Evolutionary conservation across 805 yeast genomes (phyloP).

Genomic region (Yarrowia sp.): DNA sequence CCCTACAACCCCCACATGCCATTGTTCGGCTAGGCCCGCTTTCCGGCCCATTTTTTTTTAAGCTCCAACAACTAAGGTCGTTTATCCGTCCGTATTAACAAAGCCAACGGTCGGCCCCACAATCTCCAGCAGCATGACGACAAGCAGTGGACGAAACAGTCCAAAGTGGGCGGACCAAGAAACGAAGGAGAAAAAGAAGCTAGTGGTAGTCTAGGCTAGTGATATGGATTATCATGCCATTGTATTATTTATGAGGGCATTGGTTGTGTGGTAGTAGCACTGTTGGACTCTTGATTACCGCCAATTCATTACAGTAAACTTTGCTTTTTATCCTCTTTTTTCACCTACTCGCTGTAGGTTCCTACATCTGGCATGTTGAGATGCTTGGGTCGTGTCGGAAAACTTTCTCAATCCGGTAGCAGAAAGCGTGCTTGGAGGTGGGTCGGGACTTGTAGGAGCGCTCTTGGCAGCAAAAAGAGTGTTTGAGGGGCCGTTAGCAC

Average conservation of each 20-base stretch:
- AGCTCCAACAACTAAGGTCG: background rate
- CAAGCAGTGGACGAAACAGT: too few species aligned
- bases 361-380: conserved; percentile 22
- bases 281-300: too few species aligned
- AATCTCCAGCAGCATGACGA: background rate
- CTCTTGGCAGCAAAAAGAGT: background rate
- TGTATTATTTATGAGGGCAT: too few species aligned
- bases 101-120: conserved; percentile 28
- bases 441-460: background rate
- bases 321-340: background rate
- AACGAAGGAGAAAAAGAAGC: too few species aligned
- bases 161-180: too few species aligned
- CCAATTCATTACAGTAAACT: too few species aligned
- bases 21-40: too few species aligned
- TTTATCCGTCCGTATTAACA: conserved; percentile 25
- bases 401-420: conserved; percentile 18
- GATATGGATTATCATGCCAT: too few species aligned
- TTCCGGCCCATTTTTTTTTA: background rate
- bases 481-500: too few species aligned
- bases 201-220: too few species aligned
- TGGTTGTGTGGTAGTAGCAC: too few species aligned
- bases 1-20: too few species aligned
- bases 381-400: background rate
- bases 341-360: conserved; percentile 14
- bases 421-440: background rate